These are phyloP conservation scores for Chaetomium sp. DNA, from an alignment of 2,329 filamentous ascomycete species.

Conservation along the genomic window DNA sequence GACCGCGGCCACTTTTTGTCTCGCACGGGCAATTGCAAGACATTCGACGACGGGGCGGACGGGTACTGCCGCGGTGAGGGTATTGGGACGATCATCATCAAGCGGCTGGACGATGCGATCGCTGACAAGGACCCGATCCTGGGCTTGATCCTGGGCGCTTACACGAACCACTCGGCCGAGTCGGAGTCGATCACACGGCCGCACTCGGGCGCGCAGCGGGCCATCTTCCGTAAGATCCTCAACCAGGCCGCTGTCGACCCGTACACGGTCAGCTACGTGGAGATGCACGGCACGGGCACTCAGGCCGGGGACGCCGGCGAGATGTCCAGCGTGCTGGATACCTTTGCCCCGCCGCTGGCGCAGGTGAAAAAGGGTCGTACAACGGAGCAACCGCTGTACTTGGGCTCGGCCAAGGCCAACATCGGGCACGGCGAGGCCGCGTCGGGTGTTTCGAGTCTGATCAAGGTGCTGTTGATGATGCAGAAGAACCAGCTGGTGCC, in stretches of 20 bases:
- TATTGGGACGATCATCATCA: constrained; percentile 29
- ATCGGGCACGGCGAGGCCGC: constrained; percentile 22
- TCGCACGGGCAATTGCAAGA: constrained; percentile 23
- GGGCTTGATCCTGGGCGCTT: constrained; percentile 54
- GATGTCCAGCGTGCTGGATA: background rate
- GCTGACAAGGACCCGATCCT: constrained; percentile 39
- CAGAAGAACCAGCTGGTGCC: constrained; percentile 14
- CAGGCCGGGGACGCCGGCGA: constrained; percentile 7
- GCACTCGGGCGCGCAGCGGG: constrained; percentile 47
- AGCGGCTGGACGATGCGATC: background rate
- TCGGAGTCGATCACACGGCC: constrained; percentile 58
- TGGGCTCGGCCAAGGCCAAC: constrained; percentile 31
- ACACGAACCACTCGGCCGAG: constrained; percentile 58
- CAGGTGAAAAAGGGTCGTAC: background rate
- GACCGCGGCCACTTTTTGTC: constrained; percentile 18
- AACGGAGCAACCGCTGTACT: constrained; percentile 27
- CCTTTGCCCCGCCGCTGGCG: background rate
- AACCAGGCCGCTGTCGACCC: constrained; percentile 44
- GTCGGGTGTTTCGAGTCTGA: constrained; percentile 15
- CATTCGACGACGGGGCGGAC: constrained; percentile 37
- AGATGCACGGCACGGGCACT: constrained; percentile 65
- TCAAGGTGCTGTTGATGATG: constrained; percentile 22
- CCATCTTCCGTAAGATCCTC: background rate
- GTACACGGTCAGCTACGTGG: constrained; percentile 54
- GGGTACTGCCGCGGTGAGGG: constrained; percentile 45